These are phyloP conservation scores for Inga laurina DNA, from an alignment of 306 rosid genomes.

Conservation along the genomic window DNA sequence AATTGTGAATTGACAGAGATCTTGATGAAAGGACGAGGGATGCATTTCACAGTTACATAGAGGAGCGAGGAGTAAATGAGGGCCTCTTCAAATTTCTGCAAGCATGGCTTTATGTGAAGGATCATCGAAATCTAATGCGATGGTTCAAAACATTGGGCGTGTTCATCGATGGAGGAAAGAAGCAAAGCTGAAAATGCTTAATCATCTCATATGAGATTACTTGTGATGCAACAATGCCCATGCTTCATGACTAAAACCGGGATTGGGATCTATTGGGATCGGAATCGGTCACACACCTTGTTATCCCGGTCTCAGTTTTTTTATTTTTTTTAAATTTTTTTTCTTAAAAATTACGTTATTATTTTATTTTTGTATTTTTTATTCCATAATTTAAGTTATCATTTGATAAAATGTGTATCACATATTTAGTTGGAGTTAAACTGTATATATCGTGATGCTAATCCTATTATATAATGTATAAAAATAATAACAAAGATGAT, in stretches of 20 bases:
- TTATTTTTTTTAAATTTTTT: too few species aligned
- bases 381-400: too few species aligned
- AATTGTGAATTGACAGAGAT: conserved; percentile 53
- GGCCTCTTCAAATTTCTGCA: conserved; percentile 87
- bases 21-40: conserved; percentile 77
- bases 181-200: conserved; percentile 47
- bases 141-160: conserved; percentile 81
- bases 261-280: too few species aligned
- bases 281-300: too few species aligned
- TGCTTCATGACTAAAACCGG: not conserved
- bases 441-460: too few species aligned
- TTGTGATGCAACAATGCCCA: not conserved
- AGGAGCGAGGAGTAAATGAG: conserved; percentile 86
- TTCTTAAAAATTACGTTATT: too few species aligned
- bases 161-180: conserved; percentile 62
- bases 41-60: conserved; percentile 75
- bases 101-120: conserved; percentile 97
- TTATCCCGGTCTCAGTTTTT: too few species aligned
- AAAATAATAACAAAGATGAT: too few species aligned
- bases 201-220: not conserved
- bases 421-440: too few species aligned
- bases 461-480: too few species aligned
- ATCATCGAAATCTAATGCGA: conserved; percentile 78
- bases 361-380: too few species aligned
- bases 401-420: too few species aligned